Conservation (phyloP, 2,329 filamentous ascomycete genomes). For the Calonectria honghensis region DNA sequence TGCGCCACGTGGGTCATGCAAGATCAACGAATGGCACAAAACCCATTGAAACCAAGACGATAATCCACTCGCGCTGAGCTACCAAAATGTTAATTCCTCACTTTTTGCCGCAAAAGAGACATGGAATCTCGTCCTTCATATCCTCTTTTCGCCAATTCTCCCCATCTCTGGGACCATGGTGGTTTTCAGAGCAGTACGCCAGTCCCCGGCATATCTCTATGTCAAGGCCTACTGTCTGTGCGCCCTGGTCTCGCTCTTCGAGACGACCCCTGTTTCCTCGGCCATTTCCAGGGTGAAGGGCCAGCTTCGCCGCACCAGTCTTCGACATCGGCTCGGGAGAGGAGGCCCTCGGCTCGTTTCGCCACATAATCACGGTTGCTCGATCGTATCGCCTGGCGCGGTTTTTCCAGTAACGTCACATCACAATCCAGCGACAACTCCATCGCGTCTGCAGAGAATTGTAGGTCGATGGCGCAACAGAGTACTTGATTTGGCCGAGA, state of each 20-base stretch:
- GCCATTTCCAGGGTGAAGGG: constrained; percentile 31
- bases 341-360: constrained; percentile 8
- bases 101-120: constrained; percentile 3
- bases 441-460: background rate
- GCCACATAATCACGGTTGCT: background rate
- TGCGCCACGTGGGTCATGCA: constrained; percentile 17
- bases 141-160: too few relatives aligned
- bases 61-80: background rate
- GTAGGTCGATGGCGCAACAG: constrained; percentile 45
- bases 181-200: constrained; percentile 47
- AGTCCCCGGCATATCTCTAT: constrained; percentile 52
- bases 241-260: constrained; percentile 48
- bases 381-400: background rate
- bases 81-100: constrained; percentile 24
- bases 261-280: constrained; percentile 49
- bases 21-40: constrained; percentile 16
- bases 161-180: constrained; percentile 45
- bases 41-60: constrained; percentile 7
- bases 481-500: constrained; percentile 41
- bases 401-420: background rate
- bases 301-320: constrained; percentile 26
- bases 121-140: background rate
- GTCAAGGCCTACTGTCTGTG: constrained; percentile 51
- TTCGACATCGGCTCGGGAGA: background rate
- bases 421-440: background rate